Evolutionary conservation across 2,329 filamentous ascomycete species (phyloP).

Genomic region (Stemphylium vesicarium): DNA sequence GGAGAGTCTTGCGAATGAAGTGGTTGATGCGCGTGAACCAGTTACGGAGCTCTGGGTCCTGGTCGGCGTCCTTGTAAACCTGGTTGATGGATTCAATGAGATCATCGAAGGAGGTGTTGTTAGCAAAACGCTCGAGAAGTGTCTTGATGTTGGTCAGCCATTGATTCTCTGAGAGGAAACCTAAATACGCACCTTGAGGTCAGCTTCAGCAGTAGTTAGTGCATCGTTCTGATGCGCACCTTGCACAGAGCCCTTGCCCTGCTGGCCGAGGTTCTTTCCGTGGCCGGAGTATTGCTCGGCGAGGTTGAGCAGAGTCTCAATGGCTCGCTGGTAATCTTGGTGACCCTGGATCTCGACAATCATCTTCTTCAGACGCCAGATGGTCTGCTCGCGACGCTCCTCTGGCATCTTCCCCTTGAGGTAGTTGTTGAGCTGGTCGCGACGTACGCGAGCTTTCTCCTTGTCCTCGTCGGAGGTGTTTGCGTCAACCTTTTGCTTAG

Average conservation of each 20-base stretch:
- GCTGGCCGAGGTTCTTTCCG: constrained; percentile 67
- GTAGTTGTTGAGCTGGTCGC: constrained; percentile 71
- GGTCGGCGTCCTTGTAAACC: constrained; percentile 86
- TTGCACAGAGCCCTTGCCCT: constrained; percentile 72
- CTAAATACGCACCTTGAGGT: constrained; percentile 70
- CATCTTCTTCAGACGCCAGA: constrained; percentile 98
- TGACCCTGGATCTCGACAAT: constrained; percentile 95
- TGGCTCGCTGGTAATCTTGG: constrained; percentile 89
- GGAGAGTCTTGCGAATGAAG: constrained; percentile 82
- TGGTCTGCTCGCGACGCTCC: constrained; percentile 89
- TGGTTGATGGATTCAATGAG: constrained; percentile 83
- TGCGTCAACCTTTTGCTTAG: constrained; percentile 64
- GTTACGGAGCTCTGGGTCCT: constrained; percentile 80
- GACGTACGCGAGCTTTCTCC: constrained; percentile 49
- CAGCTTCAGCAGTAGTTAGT: constrained; percentile 74
- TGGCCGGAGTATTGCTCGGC: constrained; percentile 86
- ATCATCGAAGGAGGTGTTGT: constrained; percentile 87
- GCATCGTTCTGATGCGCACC: constrained; percentile 70
- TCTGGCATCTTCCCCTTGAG: constrained; percentile 85
- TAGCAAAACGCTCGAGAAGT: constrained; percentile 93
- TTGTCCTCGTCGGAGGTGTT: constrained; percentile 69
- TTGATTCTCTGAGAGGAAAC: constrained; percentile 47
- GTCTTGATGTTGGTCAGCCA: constrained; percentile 67
- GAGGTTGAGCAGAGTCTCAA: constrained; percentile 82
- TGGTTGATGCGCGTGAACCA: constrained; percentile 85